Evolutionary conservation across 306 rosid genomes (phyloP).

Genomic region (Trifolium fragiferum): DNA sequence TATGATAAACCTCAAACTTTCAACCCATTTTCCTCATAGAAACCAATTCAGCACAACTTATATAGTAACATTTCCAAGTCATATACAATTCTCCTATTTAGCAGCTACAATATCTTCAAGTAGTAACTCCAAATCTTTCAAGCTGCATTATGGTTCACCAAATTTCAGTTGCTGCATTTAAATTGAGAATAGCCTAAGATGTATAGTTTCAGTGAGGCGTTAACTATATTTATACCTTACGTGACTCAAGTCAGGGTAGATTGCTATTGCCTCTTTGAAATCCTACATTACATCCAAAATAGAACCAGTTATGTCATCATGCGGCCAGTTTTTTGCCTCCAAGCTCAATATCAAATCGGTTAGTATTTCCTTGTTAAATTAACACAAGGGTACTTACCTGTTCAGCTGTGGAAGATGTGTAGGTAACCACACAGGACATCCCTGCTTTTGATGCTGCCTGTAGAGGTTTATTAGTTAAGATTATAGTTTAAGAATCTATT

Average conservation of each 20-base stretch:
- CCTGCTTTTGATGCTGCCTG: slow-evolving; percentile 96
- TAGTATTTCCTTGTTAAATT: slow-evolving; percentile 7
- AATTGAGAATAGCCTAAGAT: not conserved
- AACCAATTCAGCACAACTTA: slow-evolving; percentile 10
- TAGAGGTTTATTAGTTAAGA: slow-evolving; percentile 33
- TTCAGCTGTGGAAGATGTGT: slow-evolving; percentile 84
- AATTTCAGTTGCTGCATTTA: slow-evolving; percentile 5
- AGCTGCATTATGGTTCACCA: slow-evolving; percentile 55
- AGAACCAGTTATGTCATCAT: slow-evolving; percentile 29
- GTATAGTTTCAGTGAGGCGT: slow-evolving; percentile 6
- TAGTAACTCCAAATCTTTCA: slow-evolving; percentile 78
- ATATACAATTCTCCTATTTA: slow-evolving; percentile 44
- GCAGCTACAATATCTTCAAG: slow-evolving; percentile 66
- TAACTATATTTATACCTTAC: slow-evolving; percentile 57
- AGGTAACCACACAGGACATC: slow-evolving; percentile 84
- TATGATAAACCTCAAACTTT: slow-evolving; percentile 32
- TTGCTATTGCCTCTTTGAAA: slow-evolving; percentile 79
- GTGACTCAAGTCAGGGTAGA: slow-evolving; percentile 82
- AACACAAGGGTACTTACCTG: slow-evolving; percentile 58
- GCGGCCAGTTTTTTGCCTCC: slow-evolving; percentile 11
- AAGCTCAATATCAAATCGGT: slow-evolving; percentile 8
- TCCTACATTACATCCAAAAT: slow-evolving; percentile 54
- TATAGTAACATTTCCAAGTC: slow-evolving; percentile 1
- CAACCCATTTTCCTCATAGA: slow-evolving; percentile 1
- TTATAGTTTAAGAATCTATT: slow-evolving; percentile 12